A percentile compares a stretch with the other conserved stretches of the same genome.
Evolutionary conservation across 176 grass and related monocot genomes (phyloP).

Genomic region (Bonia amplexicaulis): DNA sequence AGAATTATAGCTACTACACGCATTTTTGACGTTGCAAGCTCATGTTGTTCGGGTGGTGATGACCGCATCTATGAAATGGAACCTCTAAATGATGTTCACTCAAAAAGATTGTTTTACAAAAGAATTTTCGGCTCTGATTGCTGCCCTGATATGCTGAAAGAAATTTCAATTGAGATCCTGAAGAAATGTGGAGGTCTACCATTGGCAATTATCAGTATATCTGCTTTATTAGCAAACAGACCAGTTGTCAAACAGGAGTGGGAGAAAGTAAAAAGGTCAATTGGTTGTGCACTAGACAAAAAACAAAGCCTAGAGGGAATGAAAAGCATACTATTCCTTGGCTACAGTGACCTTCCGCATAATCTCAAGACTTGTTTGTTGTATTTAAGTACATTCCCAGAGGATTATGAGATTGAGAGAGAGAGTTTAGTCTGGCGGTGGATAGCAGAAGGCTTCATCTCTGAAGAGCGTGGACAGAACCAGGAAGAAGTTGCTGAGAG

Average conservation of each 20-base stretch:
- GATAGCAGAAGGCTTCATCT: constrained; percentile 42
- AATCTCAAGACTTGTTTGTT: constrained; percentile 12
- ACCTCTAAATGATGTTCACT: too few species aligned
- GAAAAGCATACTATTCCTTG: constrained; percentile 8
- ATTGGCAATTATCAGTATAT: background rate
- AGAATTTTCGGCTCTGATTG: background rate
- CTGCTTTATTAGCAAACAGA: background rate
- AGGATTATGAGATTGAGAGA: background rate
- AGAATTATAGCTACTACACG: too few species aligned
- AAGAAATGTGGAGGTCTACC: background rate
- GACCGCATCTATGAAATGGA: too few species aligned
- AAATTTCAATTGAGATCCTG: background rate
- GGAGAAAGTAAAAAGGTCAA: constrained; percentile 1
- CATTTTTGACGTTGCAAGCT: too few species aligned
- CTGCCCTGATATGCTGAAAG: background rate
- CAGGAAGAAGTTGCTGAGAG: too few species aligned
- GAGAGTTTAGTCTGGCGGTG: constrained; percentile 15
- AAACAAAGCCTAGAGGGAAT: background rate
- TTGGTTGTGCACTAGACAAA: constrained; percentile 6
- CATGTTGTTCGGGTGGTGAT: too few species aligned
- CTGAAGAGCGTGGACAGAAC: background rate
- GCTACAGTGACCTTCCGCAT: background rate
- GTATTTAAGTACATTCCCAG: too few species aligned
- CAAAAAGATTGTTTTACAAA: too few species aligned
- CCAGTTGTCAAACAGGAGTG: background rate